A percentile compares a stretch with the other conserved stretches of the same genome.
phyloP scores from a whole-genome alignment of 768 basidiomycete genomes.

The Lactifluus subvellereus region DNA sequence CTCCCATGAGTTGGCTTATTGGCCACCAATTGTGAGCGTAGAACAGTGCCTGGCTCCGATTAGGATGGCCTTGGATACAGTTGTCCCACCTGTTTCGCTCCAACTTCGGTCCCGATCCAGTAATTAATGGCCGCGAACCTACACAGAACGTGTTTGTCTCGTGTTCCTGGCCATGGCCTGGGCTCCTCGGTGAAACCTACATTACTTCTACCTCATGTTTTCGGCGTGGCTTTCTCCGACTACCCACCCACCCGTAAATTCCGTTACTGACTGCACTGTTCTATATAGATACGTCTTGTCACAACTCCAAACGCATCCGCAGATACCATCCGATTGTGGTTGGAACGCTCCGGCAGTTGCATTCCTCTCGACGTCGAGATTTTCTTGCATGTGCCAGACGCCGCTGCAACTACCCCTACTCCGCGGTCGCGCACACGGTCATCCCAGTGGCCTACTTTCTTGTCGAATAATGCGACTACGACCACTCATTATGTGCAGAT shows the following conservation, averaged over 20 bases:
- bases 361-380: constrained; percentile 80
- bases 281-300: constrained; percentile 64
- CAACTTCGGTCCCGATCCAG: constrained; percentile 19
- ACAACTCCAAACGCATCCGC: constrained; percentile 66
- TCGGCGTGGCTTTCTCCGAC: constrained; percentile 17
- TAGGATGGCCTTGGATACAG: constrained; percentile 3
- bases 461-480: constrained; percentile 23
- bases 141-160: constrained; percentile 14
- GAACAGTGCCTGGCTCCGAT: constrained; percentile 5
- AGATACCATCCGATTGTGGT: constrained; percentile 77
- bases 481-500: constrained; percentile 27
- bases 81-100: constrained; percentile 10
- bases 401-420: constrained; percentile 21
- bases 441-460: constrained; percentile 26
- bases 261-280: constrained; percentile 17
- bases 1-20: constrained; percentile 7
- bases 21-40: constrained; percentile 7
- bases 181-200: constrained; percentile 11
- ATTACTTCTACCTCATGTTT: constrained; percentile 21
- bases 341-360: constrained; percentile 66
- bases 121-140: constrained; percentile 10
- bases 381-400: constrained; percentile 47
- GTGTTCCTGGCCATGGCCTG: constrained; percentile 9
- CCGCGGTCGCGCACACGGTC: constrained; percentile 24
- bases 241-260: constrained; percentile 17